Base-by-base conservation (phyloP, 192 early-diverging fungal species). In the Backusella australiensis region DNA sequence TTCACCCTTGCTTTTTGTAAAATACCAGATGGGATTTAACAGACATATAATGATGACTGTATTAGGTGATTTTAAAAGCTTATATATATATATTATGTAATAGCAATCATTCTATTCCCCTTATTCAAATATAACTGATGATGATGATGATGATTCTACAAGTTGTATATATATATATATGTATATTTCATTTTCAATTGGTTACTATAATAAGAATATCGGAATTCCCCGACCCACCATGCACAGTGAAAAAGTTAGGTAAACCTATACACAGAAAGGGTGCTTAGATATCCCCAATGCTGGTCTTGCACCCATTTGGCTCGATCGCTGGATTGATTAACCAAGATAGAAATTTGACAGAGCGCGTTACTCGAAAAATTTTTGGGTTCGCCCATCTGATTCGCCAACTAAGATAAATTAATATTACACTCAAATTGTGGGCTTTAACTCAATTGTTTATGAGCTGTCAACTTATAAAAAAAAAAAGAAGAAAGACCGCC, bases 241-340 rank as follows among this genome's bases (percentile, higher is more conserved):
- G 53, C 23, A 59, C 53, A 59, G 56, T 63, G 19, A 29, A 63
- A 32, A 63, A 26, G 26, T 63, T 63, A 63, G 56, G 56, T 49
- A 49, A 63, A 26, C 23, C 56, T 63, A 63, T 12, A 63, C 56
- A 63, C 26, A 63, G 56, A 63, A 63, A 63, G 56, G 56, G 56
- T 63, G 26, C 56, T 63, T 29, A 63, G 56, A 63, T 63, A 63
- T 63, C 23, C 56, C 56, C 12, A 32, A 29, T 63, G 23, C 21
- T 63, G 56, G 56, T 63, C 56, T 63, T 63, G 56, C 56, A 63
- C 56, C 56, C 56, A 63, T 63, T 63, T 63, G 56, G 56, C 56
- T 29, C 56, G 56, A 63, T 63, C 56, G 56, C 21, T 63, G 56
- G 56, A 63, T 63, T 63, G 26, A 63, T 63, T 63, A 63, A 63